phyloP scores from a whole-genome alignment of 2,329 filamentous ascomycete genomes.

The Fusarium luffae region DNA sequence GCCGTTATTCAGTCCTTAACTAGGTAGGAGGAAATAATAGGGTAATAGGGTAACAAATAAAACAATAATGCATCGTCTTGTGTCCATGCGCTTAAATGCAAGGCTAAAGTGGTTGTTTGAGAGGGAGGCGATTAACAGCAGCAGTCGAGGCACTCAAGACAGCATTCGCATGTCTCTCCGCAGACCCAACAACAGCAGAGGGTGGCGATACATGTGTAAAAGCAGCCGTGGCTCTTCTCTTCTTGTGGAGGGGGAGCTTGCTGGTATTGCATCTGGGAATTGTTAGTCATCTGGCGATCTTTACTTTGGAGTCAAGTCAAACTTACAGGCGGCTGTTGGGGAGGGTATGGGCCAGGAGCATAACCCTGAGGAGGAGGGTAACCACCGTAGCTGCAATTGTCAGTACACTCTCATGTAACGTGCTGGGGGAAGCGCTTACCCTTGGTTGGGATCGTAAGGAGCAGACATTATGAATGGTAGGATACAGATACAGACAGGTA shows the following conservation, averaged over 20 bases:
- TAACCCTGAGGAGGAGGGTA: constrained; percentile 42
- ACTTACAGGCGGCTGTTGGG: constrained; percentile 41
- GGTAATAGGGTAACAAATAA: not conserved
- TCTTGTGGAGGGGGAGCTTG: constrained; percentile 49
- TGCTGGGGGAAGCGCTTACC: not conserved
- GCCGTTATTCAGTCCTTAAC: not conserved
- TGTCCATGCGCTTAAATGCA: constrained; percentile 12
- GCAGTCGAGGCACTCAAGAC: constrained; percentile 55
- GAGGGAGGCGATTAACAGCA: constrained; percentile 48
- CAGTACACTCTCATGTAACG: not conserved
- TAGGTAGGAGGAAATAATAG: not conserved
- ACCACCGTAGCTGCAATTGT: constrained; percentile 26
- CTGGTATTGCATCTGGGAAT: constrained; percentile 49
- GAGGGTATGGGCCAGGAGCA: not conserved
- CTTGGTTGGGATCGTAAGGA: constrained; percentile 34
- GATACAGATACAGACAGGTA: too few relatives aligned
- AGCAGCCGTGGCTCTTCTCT: constrained; percentile 56
- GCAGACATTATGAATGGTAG: constrained; percentile 24
- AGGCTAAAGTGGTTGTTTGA: not conserved
- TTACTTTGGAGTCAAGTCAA: not conserved
- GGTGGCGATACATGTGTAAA: constrained; percentile 55
- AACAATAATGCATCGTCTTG: not conserved
- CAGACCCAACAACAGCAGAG: constrained; percentile 59
- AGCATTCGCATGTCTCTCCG: constrained; percentile 58
- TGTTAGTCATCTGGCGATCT: constrained; percentile 4